A percentile compares a stretch with the other conserved stretches of the same genome.
Conservation (phyloP, 2,329 filamentous ascomycete species). For the Beauveria australis region DNA sequence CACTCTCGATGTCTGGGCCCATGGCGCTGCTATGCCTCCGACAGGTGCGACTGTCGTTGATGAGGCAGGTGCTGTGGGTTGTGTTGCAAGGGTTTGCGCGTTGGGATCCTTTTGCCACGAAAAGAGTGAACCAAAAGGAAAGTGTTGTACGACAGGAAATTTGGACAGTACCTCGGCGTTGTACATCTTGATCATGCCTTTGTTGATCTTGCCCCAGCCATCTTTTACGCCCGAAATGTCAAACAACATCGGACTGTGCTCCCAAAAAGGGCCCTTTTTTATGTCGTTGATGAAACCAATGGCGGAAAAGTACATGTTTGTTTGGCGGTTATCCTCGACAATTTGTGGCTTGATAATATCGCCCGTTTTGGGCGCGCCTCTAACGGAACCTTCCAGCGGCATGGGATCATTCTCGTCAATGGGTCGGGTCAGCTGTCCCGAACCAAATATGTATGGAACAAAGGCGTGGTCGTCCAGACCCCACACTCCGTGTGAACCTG, state of each 20-base stretch:
- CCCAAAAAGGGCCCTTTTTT: conserved; percentile 94
- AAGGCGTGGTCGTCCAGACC: conserved; percentile 97
- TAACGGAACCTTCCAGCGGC: conserved; percentile 70
- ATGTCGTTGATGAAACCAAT: conserved; percentile 97
- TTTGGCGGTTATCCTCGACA: conserved; percentile 56
- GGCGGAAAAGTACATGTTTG: conserved; percentile 88
- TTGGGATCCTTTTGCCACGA: conserved; percentile 63
- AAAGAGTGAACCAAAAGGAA: conserved; percentile 74
- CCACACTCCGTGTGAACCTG: conserved; percentile 96
- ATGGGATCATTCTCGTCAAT: conserved; percentile 55
- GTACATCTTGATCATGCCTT: conserved; percentile 99
- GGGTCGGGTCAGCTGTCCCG: conserved; percentile 76
- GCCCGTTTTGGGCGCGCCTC: conserved; percentile 60
- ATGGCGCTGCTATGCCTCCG: conserved; percentile 19
- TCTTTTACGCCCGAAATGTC: conserved; percentile 86
- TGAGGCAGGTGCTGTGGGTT: conserved; percentile 29
- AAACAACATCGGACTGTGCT: conserved; percentile 88
- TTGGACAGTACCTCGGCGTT: conserved; percentile 93
- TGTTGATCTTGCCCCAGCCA: conserved; percentile 99
- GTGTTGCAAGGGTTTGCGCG: conserved; percentile 36
- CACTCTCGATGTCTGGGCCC: conserved; percentile 32
- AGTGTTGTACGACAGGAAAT: conserved; percentile 98
- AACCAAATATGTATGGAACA: conserved; percentile 88
- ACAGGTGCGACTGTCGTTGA: conserved; percentile 29
- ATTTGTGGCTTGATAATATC: conserved; percentile 57